phyloP scores from a whole-genome alignment of 1,284 basidiomycete genomes.

The Cerrena zonata region DNA sequence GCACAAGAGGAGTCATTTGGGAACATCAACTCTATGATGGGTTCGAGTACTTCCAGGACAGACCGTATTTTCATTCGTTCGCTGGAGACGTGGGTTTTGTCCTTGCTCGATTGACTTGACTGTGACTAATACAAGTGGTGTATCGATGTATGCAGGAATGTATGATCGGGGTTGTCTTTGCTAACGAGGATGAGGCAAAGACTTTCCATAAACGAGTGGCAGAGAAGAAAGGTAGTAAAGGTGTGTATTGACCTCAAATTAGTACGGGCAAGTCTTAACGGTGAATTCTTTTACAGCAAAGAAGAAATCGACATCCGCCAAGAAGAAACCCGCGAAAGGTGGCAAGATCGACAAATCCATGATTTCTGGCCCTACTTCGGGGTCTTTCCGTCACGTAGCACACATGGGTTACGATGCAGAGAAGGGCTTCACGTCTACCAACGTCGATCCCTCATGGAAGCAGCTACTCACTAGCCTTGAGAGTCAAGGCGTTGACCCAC shows the following conservation, averaged over 20 bases:
- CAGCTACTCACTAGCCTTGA: slow-evolving; percentile 71
- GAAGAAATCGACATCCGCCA: slow-evolving; percentile 38
- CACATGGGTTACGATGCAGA: slow-evolving; percentile 93
- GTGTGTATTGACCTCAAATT: slow-evolving; percentile 30
- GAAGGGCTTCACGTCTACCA: slow-evolving; percentile 78
- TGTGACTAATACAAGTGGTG: slow-evolving; percentile 7
- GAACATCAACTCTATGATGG: slow-evolving; percentile 87
- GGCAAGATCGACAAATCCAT: slow-evolving; percentile 85
- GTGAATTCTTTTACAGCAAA: slow-evolving; percentile 21
- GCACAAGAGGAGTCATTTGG: slow-evolving; percentile 87
- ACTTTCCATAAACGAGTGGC: slow-evolving; percentile 87
- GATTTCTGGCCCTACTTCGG: slow-evolving; percentile 77
- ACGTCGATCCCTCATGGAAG: slow-evolving; percentile 92
- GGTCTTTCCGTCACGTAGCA: slow-evolving; percentile 85
- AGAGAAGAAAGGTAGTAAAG: slow-evolving; percentile 58
- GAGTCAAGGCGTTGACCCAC: slow-evolving; percentile 60
- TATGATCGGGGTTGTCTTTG: slow-evolving; percentile 88
- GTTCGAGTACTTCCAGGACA: slow-evolving; percentile 81
- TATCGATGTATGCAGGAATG: slow-evolving; percentile 61
- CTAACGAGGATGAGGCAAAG: slow-evolving; percentile 82
- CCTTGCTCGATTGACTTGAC: not conserved
- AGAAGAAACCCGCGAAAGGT: slow-evolving; percentile 54
- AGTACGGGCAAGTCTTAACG: not conserved
- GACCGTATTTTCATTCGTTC: slow-evolving; percentile 92
- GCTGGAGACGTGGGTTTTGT: slow-evolving; percentile 81